Evolutionary conservation across 2,329 filamentous ascomycete genomes (phyloP).

Genomic region (Venturia carpophila): DNA sequence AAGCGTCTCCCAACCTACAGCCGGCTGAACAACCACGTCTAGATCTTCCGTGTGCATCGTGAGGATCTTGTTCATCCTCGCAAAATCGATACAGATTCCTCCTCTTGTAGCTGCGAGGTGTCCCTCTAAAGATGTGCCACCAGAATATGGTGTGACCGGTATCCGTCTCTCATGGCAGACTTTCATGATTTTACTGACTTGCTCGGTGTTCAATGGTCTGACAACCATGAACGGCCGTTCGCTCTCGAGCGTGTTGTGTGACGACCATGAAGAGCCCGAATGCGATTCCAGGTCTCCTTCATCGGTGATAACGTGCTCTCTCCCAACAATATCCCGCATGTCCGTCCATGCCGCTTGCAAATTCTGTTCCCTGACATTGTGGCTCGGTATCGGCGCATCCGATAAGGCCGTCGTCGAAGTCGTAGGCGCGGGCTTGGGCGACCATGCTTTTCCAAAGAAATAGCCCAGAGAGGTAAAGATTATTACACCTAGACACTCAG

Average conservation of each 20-base stretch:
- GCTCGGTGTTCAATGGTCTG: constrained; percentile 68
- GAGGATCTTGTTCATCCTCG: constrained; percentile 74
- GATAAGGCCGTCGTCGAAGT: constrained; percentile 52
- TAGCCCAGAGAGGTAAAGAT: constrained; percentile 47
- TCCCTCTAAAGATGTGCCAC: constrained; percentile 82
- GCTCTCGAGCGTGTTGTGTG: constrained; percentile 36
- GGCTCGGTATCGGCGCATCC: constrained; percentile 41
- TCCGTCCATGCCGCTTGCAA: constrained; percentile 59
- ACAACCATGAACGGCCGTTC: constrained; percentile 56
- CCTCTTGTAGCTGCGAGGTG: constrained; percentile 77
- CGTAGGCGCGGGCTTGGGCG: constrained; percentile 39
- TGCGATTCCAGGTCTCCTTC: constrained; percentile 48
- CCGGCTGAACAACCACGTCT: constrained; percentile 52
- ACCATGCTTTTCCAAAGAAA: constrained; percentile 43
- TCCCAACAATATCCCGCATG: constrained; percentile 53
- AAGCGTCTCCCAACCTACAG: constrained; percentile 76
- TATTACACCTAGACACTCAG: constrained; percentile 38
- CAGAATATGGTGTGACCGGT: constrained; percentile 79
- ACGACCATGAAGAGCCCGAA: constrained; percentile 57
- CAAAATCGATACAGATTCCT: constrained; percentile 80
- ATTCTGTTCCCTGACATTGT: constrained; percentile 49
- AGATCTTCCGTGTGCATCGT: constrained; percentile 63
- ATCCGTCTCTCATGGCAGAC: constrained; percentile 73
- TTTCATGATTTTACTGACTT: constrained; percentile 83
- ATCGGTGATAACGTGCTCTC: constrained; percentile 54